These are phyloP conservation scores for Elongisporangium undulatum DNA, from an alignment of 352 stramenopile species.

Conservation along the genomic window DNA sequence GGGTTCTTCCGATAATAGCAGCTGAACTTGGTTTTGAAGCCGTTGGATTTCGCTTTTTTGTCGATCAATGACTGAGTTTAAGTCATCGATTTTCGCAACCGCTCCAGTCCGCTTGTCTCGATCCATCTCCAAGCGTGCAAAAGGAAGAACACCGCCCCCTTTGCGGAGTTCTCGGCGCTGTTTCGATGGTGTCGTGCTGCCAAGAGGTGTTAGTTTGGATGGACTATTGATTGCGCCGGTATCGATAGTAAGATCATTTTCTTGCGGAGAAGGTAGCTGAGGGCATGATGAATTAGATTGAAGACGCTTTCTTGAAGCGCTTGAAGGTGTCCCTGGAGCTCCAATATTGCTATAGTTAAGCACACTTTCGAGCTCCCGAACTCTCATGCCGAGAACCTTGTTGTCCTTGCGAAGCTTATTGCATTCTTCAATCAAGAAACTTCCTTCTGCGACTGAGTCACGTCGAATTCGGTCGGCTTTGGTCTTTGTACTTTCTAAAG, in stretches of 20 bases:
- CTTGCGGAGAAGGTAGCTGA: conserved; percentile 8
- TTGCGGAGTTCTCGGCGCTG: conserved; percentile 20
- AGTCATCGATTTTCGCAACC: conserved; percentile 29
- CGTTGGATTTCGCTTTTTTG: conserved; percentile 70
- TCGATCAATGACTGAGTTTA: conserved; percentile 37
- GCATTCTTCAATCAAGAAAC: conserved; percentile 76
- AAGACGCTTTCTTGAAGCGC: background rate
- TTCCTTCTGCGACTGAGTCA: conserved; percentile 73
- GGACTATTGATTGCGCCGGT: conserved; percentile 3
- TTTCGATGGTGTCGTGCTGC: conserved; percentile 18
- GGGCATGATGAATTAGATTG: background rate
- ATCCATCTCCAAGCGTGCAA: conserved; percentile 38
- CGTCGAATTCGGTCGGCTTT: conserved; percentile 63
- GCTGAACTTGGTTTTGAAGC: conserved; percentile 57
- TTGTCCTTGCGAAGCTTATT: conserved; percentile 76
- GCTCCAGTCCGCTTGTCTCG: conserved; percentile 17
- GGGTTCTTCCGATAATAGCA: conserved; percentile 40
- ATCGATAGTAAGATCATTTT: conserved; percentile 19
- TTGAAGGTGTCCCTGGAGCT: background rate
- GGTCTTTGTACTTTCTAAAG: conserved; percentile 64
- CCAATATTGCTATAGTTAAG: conserved; percentile 2
- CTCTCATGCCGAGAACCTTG: conserved; percentile 56
- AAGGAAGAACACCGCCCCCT: conserved; percentile 29
- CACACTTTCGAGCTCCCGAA: conserved; percentile 50
- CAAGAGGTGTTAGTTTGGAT: conserved; percentile 22